Percentiles rank a stretch among this genome's conserved stretches.
Conservation (phyloP, 2,329 filamentous ascomycete genomes). For the Verticillium longisporum region DNA sequence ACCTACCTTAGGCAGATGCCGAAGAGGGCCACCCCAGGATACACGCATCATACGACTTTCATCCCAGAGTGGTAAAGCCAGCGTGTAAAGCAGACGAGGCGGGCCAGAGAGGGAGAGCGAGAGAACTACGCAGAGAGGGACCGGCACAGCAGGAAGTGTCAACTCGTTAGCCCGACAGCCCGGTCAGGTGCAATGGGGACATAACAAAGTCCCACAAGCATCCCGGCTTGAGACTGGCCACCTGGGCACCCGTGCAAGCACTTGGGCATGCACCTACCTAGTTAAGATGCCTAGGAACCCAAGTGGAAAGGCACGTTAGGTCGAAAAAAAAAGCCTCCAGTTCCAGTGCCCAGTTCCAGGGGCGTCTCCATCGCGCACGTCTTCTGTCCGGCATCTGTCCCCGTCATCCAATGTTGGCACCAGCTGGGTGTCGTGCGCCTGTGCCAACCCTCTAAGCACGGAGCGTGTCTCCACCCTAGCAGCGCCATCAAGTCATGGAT, state of each 20-base stretch:
- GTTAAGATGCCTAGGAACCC: too few relatives aligned
- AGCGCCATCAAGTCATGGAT: neutral
- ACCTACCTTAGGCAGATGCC: neutral
- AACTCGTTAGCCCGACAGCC: too few relatives aligned
- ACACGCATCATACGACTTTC: too few relatives aligned
- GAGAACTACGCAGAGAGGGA: too few relatives aligned
- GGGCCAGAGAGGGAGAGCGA: neutral
- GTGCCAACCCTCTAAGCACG: neutral
- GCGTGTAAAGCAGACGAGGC: neutral
- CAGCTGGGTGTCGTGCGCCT: neutral
- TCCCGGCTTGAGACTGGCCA: neutral
- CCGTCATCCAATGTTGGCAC: neutral
- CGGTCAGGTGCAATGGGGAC: neutral
- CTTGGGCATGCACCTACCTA: too few relatives aligned
- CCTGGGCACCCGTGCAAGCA: too few relatives aligned
- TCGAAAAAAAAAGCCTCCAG: neutral
- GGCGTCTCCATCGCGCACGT: too few relatives aligned
- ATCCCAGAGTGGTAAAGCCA: neutral
- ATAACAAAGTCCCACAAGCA: neutral
- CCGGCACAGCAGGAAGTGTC: too few relatives aligned
- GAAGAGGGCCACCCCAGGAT: too few relatives aligned
- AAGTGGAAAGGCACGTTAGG: too few relatives aligned
- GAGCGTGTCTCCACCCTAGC: neutral
- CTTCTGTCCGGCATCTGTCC: neutral
- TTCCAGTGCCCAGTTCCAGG: neutral